Conservation (phyloP, 768 basidiomycete species). For the Lactarius evosmus region DNA sequence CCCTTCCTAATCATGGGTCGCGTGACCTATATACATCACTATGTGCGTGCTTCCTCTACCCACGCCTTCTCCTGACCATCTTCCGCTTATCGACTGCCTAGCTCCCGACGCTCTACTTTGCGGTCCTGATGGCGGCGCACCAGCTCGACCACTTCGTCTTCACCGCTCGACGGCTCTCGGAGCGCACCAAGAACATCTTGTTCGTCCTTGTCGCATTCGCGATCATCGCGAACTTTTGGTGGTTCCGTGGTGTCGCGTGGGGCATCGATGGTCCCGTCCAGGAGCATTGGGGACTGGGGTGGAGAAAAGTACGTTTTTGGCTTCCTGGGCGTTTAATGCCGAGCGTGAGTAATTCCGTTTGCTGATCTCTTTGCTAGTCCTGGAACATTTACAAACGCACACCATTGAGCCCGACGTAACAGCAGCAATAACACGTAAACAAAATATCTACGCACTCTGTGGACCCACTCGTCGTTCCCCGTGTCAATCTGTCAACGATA, state of each 20-base stretch:
- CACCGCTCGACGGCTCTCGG: slow-evolving; percentile 59
- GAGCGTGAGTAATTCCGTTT: not conserved
- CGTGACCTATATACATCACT: slow-evolving; percentile 95
- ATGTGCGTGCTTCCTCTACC: slow-evolving; percentile 54
- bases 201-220: slow-evolving; percentile 60
- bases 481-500: not conserved
- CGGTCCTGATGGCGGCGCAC: slow-evolving; percentile 88
- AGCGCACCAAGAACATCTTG: slow-evolving; percentile 62
- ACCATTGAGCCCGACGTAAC: not conserved
- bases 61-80: not conserved
- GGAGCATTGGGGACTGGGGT: slow-evolving; percentile 73
- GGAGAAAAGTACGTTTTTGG: slow-evolving; percentile 56
- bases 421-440: not conserved
- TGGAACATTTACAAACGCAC: slow-evolving; percentile 38
- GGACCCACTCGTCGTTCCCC: not conserved
- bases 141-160: slow-evolving; percentile 93
- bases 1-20: slow-evolving; percentile 99
- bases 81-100: slow-evolving; percentile 32
- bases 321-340: not conserved
- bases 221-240: slow-evolving; percentile 86
- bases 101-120: slow-evolving; percentile 96
- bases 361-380: slow-evolving; percentile 28
- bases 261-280: slow-evolving; percentile 88
- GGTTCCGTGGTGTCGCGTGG: slow-evolving; percentile 88
- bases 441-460: not conserved